Evolutionary conservation across 441 rosid genomes (phyloP), one percentile per base, ranked within the genome.

Genomic region (Eutrema salsugineum): DNA sequence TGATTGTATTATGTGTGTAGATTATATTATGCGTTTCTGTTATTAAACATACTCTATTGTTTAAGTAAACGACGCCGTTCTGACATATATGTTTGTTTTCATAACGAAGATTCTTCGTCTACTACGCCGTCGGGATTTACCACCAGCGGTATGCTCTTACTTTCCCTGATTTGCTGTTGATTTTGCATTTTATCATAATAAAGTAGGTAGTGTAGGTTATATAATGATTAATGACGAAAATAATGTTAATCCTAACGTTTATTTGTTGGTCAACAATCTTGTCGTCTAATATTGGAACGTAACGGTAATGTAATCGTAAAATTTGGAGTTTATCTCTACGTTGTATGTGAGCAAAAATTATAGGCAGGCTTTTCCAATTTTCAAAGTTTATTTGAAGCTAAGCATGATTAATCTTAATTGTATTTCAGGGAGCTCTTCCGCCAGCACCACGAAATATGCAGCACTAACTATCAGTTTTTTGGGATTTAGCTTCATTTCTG

Each of bases 401-500:
- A 19, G 28, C n/a, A 38, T 19, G 32, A 33, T 38, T 19, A 19
- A 42, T n/a, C 22, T 24, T 24, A 38, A 1, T 19, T 62, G 16
- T 40, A 39, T 39, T 56, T 35, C 11, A 69, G 79, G 38, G 70
- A 69, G 62, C 72, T 58, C 43, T 3, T 69, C 70, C 14, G 33
- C 2, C 14, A 33, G 47, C 33, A 55, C 47, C 60, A 27, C 55
- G 28, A 54, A n/a, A 46, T 46, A 27, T 7, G 60, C 40, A 63
- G 55, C 62, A 9, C n/a, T 62, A 11, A 20, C 51, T 10, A 30
- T 36, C 48, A 49, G 61, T 19, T 11, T 63, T 17, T 19, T 40
- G 33, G 79, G 66, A 39, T 39, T 62, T 55, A 63, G 44, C 58
- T 54, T 68, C 22, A 44, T 56, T 40, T 69, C 24, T 38, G 74